These are phyloP conservation scores for Nematocida minor DNA, from an alignment of 371 early-diverging fungal species.

Conservation along the genomic window DNA sequence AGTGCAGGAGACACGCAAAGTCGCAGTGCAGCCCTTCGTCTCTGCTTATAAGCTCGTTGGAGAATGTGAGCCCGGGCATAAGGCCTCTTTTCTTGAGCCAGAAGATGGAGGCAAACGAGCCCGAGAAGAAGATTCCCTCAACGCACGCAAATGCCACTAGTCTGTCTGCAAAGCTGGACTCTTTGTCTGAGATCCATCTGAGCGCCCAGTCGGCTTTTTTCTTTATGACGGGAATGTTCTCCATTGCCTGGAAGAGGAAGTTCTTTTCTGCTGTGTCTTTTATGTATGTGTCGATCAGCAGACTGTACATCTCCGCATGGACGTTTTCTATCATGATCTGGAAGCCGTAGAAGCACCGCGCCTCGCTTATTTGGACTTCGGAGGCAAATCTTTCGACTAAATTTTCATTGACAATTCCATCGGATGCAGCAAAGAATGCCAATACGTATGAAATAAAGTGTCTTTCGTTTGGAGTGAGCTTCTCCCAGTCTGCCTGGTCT, in stretches of 20 bases:
- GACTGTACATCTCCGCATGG: constrained; percentile 94
- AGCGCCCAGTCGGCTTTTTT: constrained; percentile 97
- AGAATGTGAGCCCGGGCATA: constrained; percentile 97
- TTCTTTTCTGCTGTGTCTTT: constrained; percentile 77
- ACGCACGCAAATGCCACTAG: constrained; percentile 97
- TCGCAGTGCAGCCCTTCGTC: constrained; percentile 99
- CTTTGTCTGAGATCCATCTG: constrained; percentile 79
- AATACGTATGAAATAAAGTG: constrained; percentile 89
- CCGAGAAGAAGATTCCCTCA: constrained; percentile 98
- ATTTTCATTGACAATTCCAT: constrained; percentile 98
- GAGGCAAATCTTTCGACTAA: constrained; percentile 84
- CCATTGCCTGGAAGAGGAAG: constrained; percentile 86
- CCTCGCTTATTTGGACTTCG: constrained; percentile 95
- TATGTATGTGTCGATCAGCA: constrained; percentile 94
- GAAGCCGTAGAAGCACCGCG: constrained; percentile 95
- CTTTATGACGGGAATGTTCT: constrained; percentile 88
- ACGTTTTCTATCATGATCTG: constrained; percentile 99
- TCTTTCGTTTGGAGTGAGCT: constrained; percentile 78
- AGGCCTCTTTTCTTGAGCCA: constrained; percentile 99
- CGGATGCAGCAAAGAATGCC: constrained; percentile 98
- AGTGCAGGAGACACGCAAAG: constrained; percentile 92
- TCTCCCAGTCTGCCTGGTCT: constrained; percentile 85
- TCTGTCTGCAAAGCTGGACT: constrained; percentile 82
- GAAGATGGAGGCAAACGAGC: constrained; percentile 93
- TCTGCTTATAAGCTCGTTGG: constrained; percentile 94